These are phyloP conservation scores for Coemansia sp. DNA, from an alignment of 192 early-diverging fungal genomes.

Conservation along the genomic window DNA sequence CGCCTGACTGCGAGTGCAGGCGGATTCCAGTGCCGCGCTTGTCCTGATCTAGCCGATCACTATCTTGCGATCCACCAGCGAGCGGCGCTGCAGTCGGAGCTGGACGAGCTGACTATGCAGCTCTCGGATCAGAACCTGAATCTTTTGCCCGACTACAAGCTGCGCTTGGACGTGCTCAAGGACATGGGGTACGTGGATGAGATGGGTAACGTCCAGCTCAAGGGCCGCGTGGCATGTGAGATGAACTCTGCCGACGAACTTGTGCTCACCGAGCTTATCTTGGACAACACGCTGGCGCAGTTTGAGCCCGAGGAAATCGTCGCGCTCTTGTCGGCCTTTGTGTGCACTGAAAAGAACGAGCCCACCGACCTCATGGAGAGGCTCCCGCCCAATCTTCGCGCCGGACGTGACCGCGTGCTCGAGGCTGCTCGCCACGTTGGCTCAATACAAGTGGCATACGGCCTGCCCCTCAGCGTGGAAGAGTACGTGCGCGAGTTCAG, in stretches of 20 bases:
- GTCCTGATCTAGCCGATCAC: slow-evolving; percentile 53
- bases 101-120: slow-evolving; percentile 74
- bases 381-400: slow-evolving; percentile 33
- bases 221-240: slow-evolving; percentile 96
- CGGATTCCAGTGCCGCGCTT: slow-evolving; percentile 46
- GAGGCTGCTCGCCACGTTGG: slow-evolving; percentile 73
- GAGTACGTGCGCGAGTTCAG: slow-evolving; percentile 63
- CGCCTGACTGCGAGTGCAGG: slow-evolving; percentile 47
- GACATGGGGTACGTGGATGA: slow-evolving; percentile 82
- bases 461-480: slow-evolving; percentile 60
- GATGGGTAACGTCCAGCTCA: slow-evolving; percentile 86
- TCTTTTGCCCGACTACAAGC: slow-evolving; percentile 90
- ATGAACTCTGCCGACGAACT: slow-evolving; percentile 97
- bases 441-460: slow-evolving; percentile 72
- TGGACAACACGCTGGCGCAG: slow-evolving; percentile 90
- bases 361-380: slow-evolving; percentile 34
- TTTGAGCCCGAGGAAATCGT: slow-evolving; percentile 94
- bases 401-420: slow-evolving; percentile 67
- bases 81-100: slow-evolving; percentile 65
- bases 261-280: slow-evolving; percentile 90
- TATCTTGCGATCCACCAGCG: slow-evolving; percentile 63
- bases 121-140: slow-evolving; percentile 94
- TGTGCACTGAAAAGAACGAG: slow-evolving; percentile 90
- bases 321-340: slow-evolving; percentile 90
- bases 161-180: slow-evolving; percentile 85